phyloP scores from a whole-genome alignment of 2,329 filamentous ascomycete genomes.

The Cordyceps militaris region DNA sequence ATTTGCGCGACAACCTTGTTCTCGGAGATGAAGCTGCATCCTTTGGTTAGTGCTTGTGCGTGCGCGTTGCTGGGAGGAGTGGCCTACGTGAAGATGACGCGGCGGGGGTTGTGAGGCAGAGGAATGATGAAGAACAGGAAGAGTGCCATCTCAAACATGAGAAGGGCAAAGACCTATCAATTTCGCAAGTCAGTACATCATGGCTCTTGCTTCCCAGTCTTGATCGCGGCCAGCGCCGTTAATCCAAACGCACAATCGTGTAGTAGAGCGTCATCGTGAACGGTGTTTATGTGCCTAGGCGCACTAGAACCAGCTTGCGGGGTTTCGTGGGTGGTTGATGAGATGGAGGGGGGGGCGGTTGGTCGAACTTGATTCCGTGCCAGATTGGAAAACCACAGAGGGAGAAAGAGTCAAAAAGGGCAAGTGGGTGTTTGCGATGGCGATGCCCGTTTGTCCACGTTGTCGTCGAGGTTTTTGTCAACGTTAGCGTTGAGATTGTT shows the following conservation, averaged over 20 bases:
- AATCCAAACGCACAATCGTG: constrained; percentile 37
- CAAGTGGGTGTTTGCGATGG: neutral
- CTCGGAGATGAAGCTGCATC: constrained; percentile 78
- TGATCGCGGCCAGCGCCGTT: neutral
- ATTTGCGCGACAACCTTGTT: constrained; percentile 79
- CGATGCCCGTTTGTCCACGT: too few relatives aligned
- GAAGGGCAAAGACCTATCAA: constrained; percentile 69
- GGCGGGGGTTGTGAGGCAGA: constrained; percentile 77
- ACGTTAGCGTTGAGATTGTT: neutral
- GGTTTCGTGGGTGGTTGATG: neutral
- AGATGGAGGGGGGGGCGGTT: neutral
- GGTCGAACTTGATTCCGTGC: neutral
- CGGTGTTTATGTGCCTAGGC: constrained; percentile 11
- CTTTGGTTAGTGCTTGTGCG: constrained; percentile 9
- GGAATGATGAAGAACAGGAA: constrained; percentile 78
- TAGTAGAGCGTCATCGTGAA: constrained; percentile 53
- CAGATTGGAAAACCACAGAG: neutral
- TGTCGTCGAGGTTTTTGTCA: neutral
- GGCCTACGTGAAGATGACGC: constrained; percentile 70
- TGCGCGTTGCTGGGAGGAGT: neutral
- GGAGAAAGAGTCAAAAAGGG: neutral
- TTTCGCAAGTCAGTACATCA: constrained; percentile 20
- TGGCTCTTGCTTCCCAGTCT: neutral
- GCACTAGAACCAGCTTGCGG: neutral
- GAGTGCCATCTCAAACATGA: constrained; percentile 76